These are phyloP conservation scores for Capronia epimyces DNA, from an alignment of 2,329 filamentous ascomycete species.

Conservation along the genomic window DNA sequence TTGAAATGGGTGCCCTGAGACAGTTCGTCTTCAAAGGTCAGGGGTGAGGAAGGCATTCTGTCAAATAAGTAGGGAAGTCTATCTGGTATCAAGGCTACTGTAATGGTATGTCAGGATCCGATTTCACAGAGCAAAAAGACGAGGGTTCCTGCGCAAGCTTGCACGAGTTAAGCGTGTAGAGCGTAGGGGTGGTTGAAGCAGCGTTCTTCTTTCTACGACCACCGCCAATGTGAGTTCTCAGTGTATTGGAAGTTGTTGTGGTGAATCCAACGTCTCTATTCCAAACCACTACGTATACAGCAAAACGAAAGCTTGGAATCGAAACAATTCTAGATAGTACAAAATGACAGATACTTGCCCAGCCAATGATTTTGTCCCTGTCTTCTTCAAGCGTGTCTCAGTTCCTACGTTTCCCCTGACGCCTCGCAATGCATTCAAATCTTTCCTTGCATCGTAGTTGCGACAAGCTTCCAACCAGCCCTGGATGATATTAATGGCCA, in stretches of 20 bases:
- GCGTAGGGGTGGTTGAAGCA: no score
- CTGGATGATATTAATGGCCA: neutral
- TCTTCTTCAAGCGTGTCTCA: no score
- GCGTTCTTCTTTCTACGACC: no score
- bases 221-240: neutral
- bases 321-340: neutral
- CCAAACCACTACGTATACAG: neutral
- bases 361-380: neutral
- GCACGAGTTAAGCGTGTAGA: no score
- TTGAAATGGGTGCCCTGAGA: no score
- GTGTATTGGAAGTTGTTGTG: neutral
- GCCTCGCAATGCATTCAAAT: slow-evolving; percentile 14
- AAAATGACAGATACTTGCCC: neutral
- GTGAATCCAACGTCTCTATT: neutral
- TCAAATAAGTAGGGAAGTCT: no score
- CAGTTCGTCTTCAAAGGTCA: no score
- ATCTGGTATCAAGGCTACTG: no score
- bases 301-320: slow-evolving; percentile 1
- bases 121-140: no score
- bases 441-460: neutral
- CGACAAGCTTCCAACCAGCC: neutral
- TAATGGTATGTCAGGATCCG: no score
- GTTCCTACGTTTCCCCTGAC: neutral
- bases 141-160: no score
- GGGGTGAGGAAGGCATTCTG: no score